These are phyloP conservation scores for Ascochyta fabae DNA, from an alignment of 2,329 filamentous ascomycete genomes.

Conservation along the genomic window DNA sequence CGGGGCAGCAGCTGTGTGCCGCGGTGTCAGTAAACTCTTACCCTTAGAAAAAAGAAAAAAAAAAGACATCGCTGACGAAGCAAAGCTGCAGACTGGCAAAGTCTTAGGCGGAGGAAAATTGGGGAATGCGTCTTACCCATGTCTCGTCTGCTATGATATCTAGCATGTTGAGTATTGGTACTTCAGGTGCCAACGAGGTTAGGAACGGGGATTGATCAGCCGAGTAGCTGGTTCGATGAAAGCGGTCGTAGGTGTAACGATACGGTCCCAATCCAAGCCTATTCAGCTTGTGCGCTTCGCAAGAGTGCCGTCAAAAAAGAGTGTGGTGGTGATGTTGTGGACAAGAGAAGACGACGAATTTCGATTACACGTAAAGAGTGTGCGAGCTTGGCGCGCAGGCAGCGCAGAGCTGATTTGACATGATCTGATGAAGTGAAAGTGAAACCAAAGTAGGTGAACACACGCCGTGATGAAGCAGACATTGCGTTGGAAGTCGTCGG, in stretches of 20 bases:
- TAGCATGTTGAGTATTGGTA: background rate
- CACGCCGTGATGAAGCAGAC: background rate
- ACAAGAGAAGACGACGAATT: slow-evolving; percentile 3
- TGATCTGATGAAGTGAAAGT: slow-evolving; percentile 17
- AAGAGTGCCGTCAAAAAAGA: slow-evolving; percentile 6
- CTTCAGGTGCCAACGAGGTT: background rate
- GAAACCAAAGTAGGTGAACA: background rate
- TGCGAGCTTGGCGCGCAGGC: slow-evolving; percentile 10
- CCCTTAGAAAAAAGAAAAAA: background rate
- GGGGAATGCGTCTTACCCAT: background rate
- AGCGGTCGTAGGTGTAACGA: background rate
- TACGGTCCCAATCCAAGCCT: background rate
- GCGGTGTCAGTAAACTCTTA: background rate
- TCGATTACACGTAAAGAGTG: background rate
- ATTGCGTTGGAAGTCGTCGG: slow-evolving; percentile 4
- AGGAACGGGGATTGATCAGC: background rate
- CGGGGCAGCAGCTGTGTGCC: slow-evolving; percentile 2
- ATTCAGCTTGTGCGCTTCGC: background rate
- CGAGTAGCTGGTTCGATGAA: background rate
- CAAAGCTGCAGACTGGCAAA: background rate
- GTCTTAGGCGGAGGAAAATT: background rate
- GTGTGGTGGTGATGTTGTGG: background rate
- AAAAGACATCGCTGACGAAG: background rate
- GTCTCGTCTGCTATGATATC: background rate
- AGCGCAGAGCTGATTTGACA: background rate